phyloP scores from a whole-genome alignment of 2,329 filamentous ascomycete species.

The Nemania abortiva region DNA sequence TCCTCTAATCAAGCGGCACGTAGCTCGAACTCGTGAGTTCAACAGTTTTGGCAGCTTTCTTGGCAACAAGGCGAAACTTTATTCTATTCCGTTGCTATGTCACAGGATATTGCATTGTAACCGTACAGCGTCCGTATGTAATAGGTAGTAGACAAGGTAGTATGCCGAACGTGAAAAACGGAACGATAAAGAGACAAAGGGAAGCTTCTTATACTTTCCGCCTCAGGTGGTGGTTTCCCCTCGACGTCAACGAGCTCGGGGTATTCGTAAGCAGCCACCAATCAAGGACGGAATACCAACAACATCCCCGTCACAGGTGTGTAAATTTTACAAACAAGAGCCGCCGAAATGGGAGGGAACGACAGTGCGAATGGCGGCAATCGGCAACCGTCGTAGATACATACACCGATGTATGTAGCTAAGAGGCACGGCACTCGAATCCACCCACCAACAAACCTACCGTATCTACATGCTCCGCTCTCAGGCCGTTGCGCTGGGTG shows the following conservation, averaged over 20 bases:
- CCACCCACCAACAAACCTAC: not conserved
- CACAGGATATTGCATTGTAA: constrained; percentile 14
- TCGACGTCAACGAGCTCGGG: constrained; percentile 1
- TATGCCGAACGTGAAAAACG: not conserved
- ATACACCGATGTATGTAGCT: not conserved
- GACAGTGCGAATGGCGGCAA: constrained; percentile 5
- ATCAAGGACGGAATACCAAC: not conserved
- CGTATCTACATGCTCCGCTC: not conserved
- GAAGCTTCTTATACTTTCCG: not conserved
- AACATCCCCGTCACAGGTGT: not conserved
- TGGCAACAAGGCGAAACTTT: not conserved
- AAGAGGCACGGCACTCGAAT: not conserved
- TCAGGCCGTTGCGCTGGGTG: not conserved
- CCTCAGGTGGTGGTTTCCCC: not conserved
- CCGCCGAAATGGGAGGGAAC: not conserved
- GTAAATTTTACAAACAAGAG: constrained; percentile 1
- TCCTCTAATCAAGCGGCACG: constrained; percentile 12
- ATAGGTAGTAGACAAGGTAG: not conserved
- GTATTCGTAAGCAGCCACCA: constrained; percentile 1
- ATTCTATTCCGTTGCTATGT: constrained; percentile 27
- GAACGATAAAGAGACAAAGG: not conserved
- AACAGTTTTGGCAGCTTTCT: constrained; percentile 1
- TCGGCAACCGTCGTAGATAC: constrained; percentile 16
- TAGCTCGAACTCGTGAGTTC: constrained; percentile 8
- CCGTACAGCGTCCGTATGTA: constrained; percentile 11